phyloP scores from a whole-genome alignment of 805 yeast species.

The Pichia heedii region DNA sequence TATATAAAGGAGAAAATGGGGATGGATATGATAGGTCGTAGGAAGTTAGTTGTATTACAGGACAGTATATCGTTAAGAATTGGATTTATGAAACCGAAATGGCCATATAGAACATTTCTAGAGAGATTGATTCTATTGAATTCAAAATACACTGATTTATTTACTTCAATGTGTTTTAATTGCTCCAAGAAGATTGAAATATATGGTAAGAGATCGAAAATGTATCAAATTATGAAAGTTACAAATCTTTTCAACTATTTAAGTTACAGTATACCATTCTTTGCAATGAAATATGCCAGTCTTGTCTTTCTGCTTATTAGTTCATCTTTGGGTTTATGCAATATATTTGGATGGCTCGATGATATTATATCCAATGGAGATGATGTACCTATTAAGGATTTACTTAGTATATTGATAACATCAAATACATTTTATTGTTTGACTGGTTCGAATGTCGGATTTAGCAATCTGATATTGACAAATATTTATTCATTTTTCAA shows the following conservation, averaged over 20 bases:
- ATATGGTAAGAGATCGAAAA: neutral
- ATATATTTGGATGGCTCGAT: neutral
- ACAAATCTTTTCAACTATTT: neutral
- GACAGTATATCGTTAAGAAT: neutral
- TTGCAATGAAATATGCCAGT: neutral
- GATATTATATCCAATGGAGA: neutral
- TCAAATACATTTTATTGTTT: slow-evolving; percentile 2
- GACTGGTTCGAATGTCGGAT: neutral
- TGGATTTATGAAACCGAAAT: neutral
- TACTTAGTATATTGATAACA: neutral
- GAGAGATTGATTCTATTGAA: neutral
- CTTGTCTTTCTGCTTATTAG: neutral
- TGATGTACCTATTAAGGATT: too few relatives aligned
- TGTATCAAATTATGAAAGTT: neutral
- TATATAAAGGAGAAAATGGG: too few relatives aligned
- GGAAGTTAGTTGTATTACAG: too few relatives aligned
- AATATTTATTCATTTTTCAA: neutral
- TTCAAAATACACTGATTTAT: neutral
- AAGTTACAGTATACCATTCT: neutral
- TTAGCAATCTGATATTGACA: neutral
- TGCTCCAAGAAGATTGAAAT: neutral
- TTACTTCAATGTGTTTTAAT: neutral
- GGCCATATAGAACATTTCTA: neutral
- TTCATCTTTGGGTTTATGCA: neutral
- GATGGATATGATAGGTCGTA: too few relatives aligned